Conservation (phyloP, 2,329 filamentous ascomycete species). For the Calonectria leucothoes region DNA sequence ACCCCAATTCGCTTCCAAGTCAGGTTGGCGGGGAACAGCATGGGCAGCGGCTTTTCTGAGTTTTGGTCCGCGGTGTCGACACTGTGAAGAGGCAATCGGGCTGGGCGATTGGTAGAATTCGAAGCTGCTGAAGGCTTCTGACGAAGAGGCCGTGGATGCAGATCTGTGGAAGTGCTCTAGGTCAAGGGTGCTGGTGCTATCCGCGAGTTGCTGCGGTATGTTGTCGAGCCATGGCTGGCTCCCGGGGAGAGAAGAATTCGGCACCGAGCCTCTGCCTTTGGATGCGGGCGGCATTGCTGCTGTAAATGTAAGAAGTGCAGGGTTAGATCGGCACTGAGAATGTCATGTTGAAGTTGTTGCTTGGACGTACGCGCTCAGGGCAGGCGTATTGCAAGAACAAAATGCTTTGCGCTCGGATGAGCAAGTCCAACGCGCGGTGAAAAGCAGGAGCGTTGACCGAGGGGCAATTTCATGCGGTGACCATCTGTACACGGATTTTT, state of each 20-base stretch:
- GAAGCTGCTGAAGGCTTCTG: neutral
- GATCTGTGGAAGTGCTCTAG: neutral
- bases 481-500: neutral
- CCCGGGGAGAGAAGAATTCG: neutral
- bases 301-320: neutral
- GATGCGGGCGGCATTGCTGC: neutral
- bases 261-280: neutral
- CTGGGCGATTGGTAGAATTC: neutral
- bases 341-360: neutral
- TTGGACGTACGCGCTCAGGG: neutral
- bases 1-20: conserved; percentile 1
- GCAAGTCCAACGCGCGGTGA: neutral
- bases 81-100: neutral
- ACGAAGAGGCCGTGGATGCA: neutral
- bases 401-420: neutral
- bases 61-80: neutral
- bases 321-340: neutral
- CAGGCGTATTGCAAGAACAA: neutral
- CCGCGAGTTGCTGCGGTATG: neutral
- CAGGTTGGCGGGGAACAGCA: neutral
- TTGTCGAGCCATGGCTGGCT: neutral
- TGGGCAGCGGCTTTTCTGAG: neutral
- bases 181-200: neutral
- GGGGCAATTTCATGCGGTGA: neutral
- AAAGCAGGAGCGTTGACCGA: neutral